A percentile compares a stretch with the other conserved stretches of the same genome.
Conservation (phyloP, 2,329 filamentous ascomycete species). For the Fusarium succisae region DNA sequence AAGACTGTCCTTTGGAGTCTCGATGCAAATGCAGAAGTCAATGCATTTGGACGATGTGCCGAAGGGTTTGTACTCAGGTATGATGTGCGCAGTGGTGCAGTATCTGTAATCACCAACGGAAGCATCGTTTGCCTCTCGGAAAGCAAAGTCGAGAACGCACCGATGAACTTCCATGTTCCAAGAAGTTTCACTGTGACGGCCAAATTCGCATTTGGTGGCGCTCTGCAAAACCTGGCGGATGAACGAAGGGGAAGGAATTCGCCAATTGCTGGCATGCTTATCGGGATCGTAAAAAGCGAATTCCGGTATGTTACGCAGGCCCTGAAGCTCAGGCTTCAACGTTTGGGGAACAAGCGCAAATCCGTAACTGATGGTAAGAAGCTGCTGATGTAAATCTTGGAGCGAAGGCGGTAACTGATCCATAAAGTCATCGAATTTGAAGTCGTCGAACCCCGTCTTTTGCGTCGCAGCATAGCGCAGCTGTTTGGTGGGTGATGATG, state of each 20-base stretch:
- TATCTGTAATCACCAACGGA: not conserved
- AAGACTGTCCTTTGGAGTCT: not conserved
- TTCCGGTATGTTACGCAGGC: not conserved
- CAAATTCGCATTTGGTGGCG: not conserved
- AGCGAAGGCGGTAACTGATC: not conserved
- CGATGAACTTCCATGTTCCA: not conserved
- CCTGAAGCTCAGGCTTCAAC: not conserved
- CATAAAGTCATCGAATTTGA: not conserved
- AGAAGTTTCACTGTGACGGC: not conserved
- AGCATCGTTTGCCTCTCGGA: not conserved
- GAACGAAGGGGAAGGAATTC: not conserved
- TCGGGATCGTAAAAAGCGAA: not conserved
- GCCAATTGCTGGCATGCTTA: not conserved
- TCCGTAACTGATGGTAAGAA: not conserved
- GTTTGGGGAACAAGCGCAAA: not conserved
- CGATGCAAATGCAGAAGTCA: not conserved
- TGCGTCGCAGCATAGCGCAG: not conserved
- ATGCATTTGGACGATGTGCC: not conserved
- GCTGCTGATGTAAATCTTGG: not conserved
- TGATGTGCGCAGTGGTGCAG: not conserved
- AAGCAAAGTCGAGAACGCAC: not conserved
- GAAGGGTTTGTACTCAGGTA: not conserved
- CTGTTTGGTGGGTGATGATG: not conserved
- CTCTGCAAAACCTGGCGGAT: not conserved
- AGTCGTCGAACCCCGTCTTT: not conserved